Conservation (phyloP, 768 basidiomycete species). For the Suillus tomentosus region DNA sequence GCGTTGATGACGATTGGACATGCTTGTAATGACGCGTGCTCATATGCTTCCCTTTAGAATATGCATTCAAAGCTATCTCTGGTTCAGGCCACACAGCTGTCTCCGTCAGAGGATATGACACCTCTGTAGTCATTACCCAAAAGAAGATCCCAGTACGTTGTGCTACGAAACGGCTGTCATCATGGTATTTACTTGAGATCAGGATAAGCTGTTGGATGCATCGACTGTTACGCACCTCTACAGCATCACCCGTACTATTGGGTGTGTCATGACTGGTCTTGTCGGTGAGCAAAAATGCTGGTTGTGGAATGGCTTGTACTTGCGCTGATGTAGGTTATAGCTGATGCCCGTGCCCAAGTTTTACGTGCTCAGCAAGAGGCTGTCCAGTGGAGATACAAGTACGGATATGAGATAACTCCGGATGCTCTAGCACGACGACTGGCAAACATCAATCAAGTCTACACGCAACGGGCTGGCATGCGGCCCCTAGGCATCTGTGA, state of each 20-base stretch:
- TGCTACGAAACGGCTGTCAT: constrained; percentile 5
- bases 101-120: constrained; percentile 91
- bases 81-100: constrained; percentile 95
- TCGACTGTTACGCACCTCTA: constrained; percentile 93
- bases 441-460: constrained; percentile 98
- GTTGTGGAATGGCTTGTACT: background rate
- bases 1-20: constrained; percentile 31
- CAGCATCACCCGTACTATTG: constrained; percentile 94
- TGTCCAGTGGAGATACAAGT: constrained; percentile 92
- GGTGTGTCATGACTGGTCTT: constrained; percentile 98
- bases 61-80: constrained; percentile 99
- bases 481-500: constrained; percentile 92
- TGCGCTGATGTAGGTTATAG: constrained; percentile 40
- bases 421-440: constrained; percentile 92
- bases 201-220: constrained; percentile 98
- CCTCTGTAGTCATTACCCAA: constrained; percentile 94
- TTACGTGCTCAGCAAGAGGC: constrained; percentile 85
- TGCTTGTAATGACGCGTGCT: constrained; percentile 13
- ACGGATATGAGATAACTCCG: constrained; percentile 97
- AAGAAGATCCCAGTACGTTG: constrained; percentile 92
- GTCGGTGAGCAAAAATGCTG: constrained; percentile 58
- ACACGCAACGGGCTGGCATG: constrained; percentile 97
- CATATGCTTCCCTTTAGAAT: constrained; percentile 57
- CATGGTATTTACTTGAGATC: constrained; percentile 9
- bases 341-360: constrained; percentile 92